These are phyloP conservation scores for Wickerhamiella alocasiicola DNA, from an alignment of 805 yeast species.

Conservation along the genomic window DNA sequence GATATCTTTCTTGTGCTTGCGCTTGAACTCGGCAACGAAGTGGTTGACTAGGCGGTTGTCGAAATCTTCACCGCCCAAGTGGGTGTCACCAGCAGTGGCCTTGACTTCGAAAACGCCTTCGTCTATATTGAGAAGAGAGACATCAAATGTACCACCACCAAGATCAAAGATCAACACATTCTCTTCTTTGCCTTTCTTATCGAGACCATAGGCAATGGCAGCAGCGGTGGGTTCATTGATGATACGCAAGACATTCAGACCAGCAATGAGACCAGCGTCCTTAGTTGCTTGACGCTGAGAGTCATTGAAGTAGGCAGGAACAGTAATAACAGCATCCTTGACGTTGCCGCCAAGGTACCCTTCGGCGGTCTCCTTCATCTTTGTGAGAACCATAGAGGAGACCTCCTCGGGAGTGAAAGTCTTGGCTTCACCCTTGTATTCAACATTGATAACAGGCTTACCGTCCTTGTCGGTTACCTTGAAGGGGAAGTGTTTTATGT, in stretches of 20 bases:
- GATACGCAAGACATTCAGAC: too few relatives aligned
- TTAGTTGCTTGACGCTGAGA: conserved; percentile 98
- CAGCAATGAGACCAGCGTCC: conserved; percentile 96
- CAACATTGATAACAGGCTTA: conserved; percentile 81
- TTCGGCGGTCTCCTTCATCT: conserved; percentile 88
- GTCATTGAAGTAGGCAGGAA: too few relatives aligned
- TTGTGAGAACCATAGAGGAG: too few relatives aligned
- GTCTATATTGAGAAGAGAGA: conserved; percentile 76
- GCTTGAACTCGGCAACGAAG: conserved; percentile 91
- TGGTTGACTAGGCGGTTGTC: conserved; percentile 90
- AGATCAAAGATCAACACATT: conserved; percentile 85
- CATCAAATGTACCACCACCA: conserved; percentile 99
- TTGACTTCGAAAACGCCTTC: conserved; percentile 95
- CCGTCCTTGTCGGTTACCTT: conserved; percentile 63
- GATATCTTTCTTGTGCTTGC: conserved; percentile 93
- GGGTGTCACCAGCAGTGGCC: conserved; percentile 99
- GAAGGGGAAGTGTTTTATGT: too few relatives aligned
- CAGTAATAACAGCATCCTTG: conserved; percentile 81
- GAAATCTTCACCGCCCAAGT: too few relatives aligned
- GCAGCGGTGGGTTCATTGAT: conserved; percentile 98
- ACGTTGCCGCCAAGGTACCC: conserved; percentile 73
- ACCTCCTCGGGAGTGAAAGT: conserved; percentile 85
- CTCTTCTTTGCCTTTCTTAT: conserved; percentile 59
- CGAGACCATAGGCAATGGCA: conserved; percentile 95
- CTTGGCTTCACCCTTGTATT: conserved; percentile 77